Base-by-base conservation (phyloP, 2,329 filamentous ascomycete genomes). In the Colletotrichum truncatum region DNA sequence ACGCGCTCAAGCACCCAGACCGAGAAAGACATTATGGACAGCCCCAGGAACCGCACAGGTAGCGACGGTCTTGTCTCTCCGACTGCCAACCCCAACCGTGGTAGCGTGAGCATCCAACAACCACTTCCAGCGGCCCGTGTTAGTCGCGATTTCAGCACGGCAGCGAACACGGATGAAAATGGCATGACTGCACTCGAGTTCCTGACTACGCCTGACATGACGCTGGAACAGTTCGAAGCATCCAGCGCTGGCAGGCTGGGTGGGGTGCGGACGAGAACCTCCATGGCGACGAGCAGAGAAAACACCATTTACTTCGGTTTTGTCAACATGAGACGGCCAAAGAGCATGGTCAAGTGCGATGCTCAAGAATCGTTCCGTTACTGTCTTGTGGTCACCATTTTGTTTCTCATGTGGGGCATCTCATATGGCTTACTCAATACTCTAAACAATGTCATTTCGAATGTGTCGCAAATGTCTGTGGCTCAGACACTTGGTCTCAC, bases 401-500 rank as follows among this genome's bases (percentile, higher is more conserved):
- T 97, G 0, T 97, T 97, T 78, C 89, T 97, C 68, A 81, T 97
- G 3, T 97, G 93, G 94, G 94, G 94, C 0, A 91, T 97, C 63
- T 94, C 93, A 0, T 97, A 97, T 71, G 94, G 94, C 1, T 84
- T 97, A 2, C 82, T 97, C 6, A 93, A 96, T 72, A 91, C 90
- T 0, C 85, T 98, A 26, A 97, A 97, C 74, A 85, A 84, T 18
- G 88, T 88, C 23, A 89, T 93, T 55, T 87, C 90, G 34, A 73
- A 77, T 11, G 85, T 93, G 6, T 85, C 89, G 12, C 72, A 85
- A 21, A 90, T 91, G 83, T 85, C 82, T 1, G 76, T 82, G 0
- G 84, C 86, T 6, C 84, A 93, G 74, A 89, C 86, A 0, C 79
- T 93, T 3, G 89, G 89, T 1, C 83, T 93, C 38, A 91, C 90